A percentile compares a stretch with the other conserved stretches of the same genome.
These are phyloP conservation scores for Mucor indicus DNA, from an alignment of 371 early-diverging fungal species.

Conservation along the genomic window DNA sequence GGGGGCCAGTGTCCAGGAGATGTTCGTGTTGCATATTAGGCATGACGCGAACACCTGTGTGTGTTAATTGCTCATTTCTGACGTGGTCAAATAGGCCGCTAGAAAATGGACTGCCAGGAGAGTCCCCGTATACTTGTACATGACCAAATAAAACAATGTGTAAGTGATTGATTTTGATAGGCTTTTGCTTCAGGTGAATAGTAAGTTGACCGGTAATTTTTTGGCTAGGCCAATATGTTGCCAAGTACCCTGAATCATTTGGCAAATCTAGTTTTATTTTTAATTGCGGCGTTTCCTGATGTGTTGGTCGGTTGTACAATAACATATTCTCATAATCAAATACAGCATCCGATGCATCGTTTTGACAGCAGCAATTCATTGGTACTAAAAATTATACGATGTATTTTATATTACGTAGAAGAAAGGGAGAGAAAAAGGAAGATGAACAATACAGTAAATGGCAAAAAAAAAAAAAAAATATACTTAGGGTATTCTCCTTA, in stretches of 20 bases:
- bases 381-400: too few species aligned
- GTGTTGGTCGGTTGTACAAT: too few species aligned
- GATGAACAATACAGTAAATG: too few species aligned
- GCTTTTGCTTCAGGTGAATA: background rate
- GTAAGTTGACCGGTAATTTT: constrained; percentile 8
- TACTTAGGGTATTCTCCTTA: too few species aligned
- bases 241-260: constrained; percentile 1
- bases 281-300: background rate
- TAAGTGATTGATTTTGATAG: constrained; percentile 6
- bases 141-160: constrained; percentile 10
- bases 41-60: constrained; percentile 9
- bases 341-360: too few species aligned
- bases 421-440: too few species aligned
- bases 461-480: too few species aligned
- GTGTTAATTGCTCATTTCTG: constrained; percentile 10
- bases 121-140: constrained; percentile 10
- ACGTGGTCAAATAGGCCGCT: constrained; percentile 12
- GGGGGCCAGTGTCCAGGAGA: too few species aligned
- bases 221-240: constrained; percentile 15
- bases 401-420: too few species aligned
- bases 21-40: too few species aligned
- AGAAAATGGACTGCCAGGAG: constrained; percentile 3
- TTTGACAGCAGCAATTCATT: too few species aligned
- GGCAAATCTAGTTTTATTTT: constrained; percentile 7
- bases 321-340: too few species aligned